Base-by-base conservation (phyloP, 768 basidiomycete species). In the Leccinum pellstonianum region DNA sequence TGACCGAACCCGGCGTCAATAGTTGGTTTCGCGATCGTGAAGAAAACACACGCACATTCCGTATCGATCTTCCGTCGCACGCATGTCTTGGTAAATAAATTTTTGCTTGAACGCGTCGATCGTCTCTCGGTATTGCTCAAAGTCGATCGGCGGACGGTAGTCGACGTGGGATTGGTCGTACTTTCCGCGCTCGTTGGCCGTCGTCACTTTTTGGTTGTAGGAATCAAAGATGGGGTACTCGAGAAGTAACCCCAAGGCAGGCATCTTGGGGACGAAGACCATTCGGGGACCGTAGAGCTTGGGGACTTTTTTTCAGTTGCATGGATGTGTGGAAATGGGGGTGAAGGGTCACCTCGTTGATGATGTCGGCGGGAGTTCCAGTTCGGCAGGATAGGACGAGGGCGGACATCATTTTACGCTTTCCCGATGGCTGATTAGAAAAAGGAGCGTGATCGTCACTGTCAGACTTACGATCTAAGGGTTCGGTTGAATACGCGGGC, bases 381-480 rank as follows among this genome's bases (percentile, higher is more conserved):
- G 92, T 91, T 59, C 96, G 81, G 67, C 84, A 85, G 17, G 86
- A 78, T 46, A 98, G 78, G n/a, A 98, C 85, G 17, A 95, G 80
- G 35, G 85, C 82, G 3, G 88, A 84, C 77, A 98, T 92, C 97
- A 99, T 99, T 77, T 99, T 99, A 60, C 97, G 90, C 96, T 98
- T 70, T 59, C 52, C 50, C 55, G 41, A 52, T 7, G 47, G 53
- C 27, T 57, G 37, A 59, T 69, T 21, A 65, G 56, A 55, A 58
- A 33, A 43, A 53, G 15, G 50, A 37, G 51, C 23, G 48, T 43
- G 54, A 52, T 21, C 33, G 60, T 33, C 9, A 11, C 27, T 23
- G 23, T 2, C 9, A 46, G 37, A 72, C 74, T 68, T 57, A 73
- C 74, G 55, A 73, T 75, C 72, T 73, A 59, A 37, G 52, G 11